Percentiles rank a stretch among this genome's conserved stretches.
phyloP scores from a whole-genome alignment of 306 rosid species.

The Hippophae rhamnoides region DNA sequence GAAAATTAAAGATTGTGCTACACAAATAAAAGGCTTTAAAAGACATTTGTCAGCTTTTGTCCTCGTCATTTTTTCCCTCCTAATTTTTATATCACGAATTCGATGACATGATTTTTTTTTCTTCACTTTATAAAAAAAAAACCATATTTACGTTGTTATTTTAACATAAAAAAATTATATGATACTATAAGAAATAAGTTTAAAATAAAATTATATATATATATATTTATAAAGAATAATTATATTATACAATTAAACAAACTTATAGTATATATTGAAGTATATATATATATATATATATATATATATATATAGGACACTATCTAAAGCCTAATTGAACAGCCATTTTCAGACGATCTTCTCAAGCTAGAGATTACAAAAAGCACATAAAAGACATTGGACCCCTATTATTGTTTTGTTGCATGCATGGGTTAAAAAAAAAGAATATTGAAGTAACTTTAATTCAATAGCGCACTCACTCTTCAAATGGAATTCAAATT shows the following conservation, averaged over 20 bases:
- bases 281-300: no score
- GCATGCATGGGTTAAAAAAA: neutral
- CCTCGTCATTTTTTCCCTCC: constrained; percentile 28
- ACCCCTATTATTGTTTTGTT: constrained; percentile 21
- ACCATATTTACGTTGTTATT: no score
- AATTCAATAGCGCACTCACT: constrained; percentile 18
- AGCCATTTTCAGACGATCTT: constrained; percentile 27
- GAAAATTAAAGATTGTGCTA: constrained; percentile 38
- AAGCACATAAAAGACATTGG: constrained; percentile 23
- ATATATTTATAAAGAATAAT: no score
- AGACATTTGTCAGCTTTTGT: constrained; percentile 58
- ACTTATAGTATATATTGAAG: no score
- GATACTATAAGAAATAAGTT: no score
- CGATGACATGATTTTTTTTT: no score
- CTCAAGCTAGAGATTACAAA: constrained; percentile 22
- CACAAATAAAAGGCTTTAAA: constrained; percentile 14
- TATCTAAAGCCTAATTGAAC: constrained; percentile 23
- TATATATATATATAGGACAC: constrained; percentile 13
- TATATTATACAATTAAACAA: no score
- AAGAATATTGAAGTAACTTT: constrained; percentile 19
- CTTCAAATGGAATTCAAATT: constrained; percentile 1
- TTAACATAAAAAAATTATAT: no score
- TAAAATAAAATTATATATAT: no score
- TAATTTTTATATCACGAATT: no score
- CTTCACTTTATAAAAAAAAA: no score